Conservation (phyloP, 2,329 filamentous ascomycete genomes). For the Paraphaeosphaeria minitans region DNA sequence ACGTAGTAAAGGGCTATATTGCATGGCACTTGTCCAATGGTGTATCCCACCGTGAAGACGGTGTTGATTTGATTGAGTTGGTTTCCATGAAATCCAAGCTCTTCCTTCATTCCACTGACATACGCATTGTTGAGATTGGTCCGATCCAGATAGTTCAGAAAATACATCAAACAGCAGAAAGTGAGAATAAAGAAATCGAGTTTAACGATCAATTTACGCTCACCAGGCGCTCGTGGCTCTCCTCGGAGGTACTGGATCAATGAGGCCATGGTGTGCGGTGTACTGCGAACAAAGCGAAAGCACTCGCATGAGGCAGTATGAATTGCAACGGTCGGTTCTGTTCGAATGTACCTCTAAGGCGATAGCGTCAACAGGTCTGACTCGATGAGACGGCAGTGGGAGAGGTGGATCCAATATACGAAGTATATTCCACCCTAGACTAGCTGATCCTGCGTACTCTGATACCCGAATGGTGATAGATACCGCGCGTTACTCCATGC, state of each 20-base stretch:
- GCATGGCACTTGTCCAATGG: constrained; percentile 56
- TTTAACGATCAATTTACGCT: constrained; percentile 57
- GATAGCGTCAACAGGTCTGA: background rate
- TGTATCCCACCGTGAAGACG: constrained; percentile 48
- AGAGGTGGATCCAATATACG: constrained; percentile 2
- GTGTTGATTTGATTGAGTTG: constrained; percentile 55
- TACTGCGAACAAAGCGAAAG: background rate
- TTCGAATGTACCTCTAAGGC: background rate
- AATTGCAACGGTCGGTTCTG: background rate
- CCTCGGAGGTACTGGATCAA: constrained; percentile 43
- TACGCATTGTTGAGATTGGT: constrained; percentile 52
- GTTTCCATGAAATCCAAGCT: constrained; percentile 47
- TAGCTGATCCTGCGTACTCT: constrained; percentile 2
- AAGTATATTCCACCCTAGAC: background rate
- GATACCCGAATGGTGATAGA: background rate
- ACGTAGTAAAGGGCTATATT: constrained; percentile 9
- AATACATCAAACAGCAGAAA: constrained; percentile 63
- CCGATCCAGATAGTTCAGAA: constrained; percentile 43
- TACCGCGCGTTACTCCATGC: background rate
- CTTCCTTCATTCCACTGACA: constrained; percentile 51
- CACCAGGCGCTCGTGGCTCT: constrained; percentile 33
- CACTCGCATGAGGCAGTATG: background rate
- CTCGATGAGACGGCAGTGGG: background rate
- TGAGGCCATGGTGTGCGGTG: constrained; percentile 28
- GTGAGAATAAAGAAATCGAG: constrained; percentile 69